These are phyloP conservation scores for Podospora pseudopauciseta DNA, from an alignment of 495 filamentous ascomycete genomes.

Conservation along the genomic window DNA sequence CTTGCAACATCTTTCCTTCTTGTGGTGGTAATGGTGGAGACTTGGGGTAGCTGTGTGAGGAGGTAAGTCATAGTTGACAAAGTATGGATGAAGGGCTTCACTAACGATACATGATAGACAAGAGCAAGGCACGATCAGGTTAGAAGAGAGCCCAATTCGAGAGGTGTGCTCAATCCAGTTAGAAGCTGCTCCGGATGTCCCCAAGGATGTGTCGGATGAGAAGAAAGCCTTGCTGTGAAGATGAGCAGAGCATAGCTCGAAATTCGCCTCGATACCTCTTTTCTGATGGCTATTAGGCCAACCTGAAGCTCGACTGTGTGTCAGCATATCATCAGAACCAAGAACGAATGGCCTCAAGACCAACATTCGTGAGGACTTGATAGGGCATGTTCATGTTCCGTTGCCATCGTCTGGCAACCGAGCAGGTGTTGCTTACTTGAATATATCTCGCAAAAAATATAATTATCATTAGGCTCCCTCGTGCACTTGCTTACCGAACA, in stretches of 20 bases:
- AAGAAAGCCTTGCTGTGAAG: not conserved
- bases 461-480: not conserved
- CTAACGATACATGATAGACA: not conserved
- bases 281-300: not conserved
- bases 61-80: not conserved
- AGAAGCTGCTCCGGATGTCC: not conserved
- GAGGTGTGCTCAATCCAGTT: not conserved
- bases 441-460: not conserved
- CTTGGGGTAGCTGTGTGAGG: constrained; percentile 23
- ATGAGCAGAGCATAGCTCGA: not conserved
- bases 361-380: not conserved
- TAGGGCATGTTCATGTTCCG: not conserved
- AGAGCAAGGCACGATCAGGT: constrained; percentile 23
- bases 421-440: not conserved
- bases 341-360: not conserved
- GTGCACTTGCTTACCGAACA: not conserved
- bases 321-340: too few relatives aligned
- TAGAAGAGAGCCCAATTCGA: constrained; percentile 14
- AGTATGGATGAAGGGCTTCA: not conserved
- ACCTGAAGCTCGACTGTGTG: too few relatives aligned
- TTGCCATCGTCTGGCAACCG: not conserved
- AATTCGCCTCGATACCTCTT: not conserved
- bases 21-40: constrained; percentile 36
- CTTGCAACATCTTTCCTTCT: constrained; percentile 34
- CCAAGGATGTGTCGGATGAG: constrained; percentile 1